These are phyloP conservation scores for Candida pseudoglaebosa DNA, from an alignment of 805 yeast species.

Conservation along the genomic window DNA sequence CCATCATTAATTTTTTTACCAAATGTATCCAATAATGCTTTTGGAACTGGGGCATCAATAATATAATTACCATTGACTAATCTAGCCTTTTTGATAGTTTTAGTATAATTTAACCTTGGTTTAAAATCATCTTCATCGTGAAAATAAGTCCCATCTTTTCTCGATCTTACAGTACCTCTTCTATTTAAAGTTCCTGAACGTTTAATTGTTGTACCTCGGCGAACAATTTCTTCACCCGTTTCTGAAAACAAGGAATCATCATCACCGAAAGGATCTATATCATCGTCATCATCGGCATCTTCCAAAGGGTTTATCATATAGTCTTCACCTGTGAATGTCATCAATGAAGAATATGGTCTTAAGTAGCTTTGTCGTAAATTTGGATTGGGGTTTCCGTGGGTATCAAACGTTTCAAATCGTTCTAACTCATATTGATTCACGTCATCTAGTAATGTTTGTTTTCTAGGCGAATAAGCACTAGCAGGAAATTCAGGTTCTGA, in stretches of 20 bases:
- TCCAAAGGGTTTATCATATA: conserved; percentile 37
- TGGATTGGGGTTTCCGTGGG: conserved; percentile 3
- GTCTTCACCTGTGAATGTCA: conserved; percentile 32
- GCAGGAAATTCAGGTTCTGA: conserved; percentile 29
- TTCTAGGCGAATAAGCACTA: conserved; percentile 23
- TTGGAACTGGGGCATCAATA: conserved; percentile 42
- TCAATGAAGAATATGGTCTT: conserved; percentile 16
- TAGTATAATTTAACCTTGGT: conserved; percentile 39
- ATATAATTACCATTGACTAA: conserved; percentile 42
- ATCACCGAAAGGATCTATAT: conserved; percentile 41
- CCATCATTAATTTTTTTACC: conserved; percentile 30
- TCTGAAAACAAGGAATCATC: conserved; percentile 41
- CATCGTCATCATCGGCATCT: conserved; percentile 34
- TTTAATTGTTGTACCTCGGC: conserved; percentile 29
- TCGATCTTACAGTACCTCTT: conserved; percentile 8
- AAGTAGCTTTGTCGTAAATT: conserved; percentile 11
- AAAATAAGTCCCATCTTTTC: conserved; percentile 6
- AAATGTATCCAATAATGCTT: conserved; percentile 31
- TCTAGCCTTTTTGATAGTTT: conserved; percentile 40
- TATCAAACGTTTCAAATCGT: conserved; percentile 12
- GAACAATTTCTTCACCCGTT: conserved; percentile 34
- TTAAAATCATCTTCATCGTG: conserved; percentile 31
- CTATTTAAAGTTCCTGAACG: conserved; percentile 14
- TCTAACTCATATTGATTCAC: conserved; percentile 19
- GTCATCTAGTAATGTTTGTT: conserved; percentile 11